Base-by-base conservation (phyloP, 371 early-diverging fungal species). In the Lichtheimia hyalospora region DNA sequence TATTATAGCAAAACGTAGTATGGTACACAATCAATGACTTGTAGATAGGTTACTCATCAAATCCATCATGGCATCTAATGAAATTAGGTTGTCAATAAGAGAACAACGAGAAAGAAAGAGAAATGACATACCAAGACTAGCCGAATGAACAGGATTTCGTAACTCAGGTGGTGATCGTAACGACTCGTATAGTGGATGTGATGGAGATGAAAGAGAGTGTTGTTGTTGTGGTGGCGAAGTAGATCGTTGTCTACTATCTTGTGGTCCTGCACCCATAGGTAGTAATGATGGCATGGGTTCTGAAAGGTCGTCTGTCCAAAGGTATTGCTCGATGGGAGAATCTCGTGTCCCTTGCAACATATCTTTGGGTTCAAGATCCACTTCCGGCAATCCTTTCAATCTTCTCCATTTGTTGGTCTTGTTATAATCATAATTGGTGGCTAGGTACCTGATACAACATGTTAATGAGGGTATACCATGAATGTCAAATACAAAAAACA, bases 391-490 rank as follows among this genome's bases (percentile, higher is more conserved):
- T 6, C 75, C 74, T 40, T 75, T 74, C 1, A 63, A 5, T 18
- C 63, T 49, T 53, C 76, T 61, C 81, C 81, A 81, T 6, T 58
- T 61, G 42, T 77, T 77, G 7, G 77, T 77, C 10, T 49, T 48
- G 13, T 41, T 61, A 0, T 70, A 21, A 57, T 81, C 81, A 48
- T 72, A 75, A 20, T 77, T 62, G 16, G 69, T 68, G 4, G 67
- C 56, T 3, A 83, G 49, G 62, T 72, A 76, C 67, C 83, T 80
- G 49, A 71, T 5, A n/a, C 12, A 18, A 6, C 15, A 12, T 3
- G 13, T 39, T 16, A 27, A n/a, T 16, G 27, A 15, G 2, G 18
- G 40, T n/a, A 39, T 24, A 15, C n/a, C n/a, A n/a, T n/a, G 5
- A 27, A 39, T 2, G 10, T 15, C n/a, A 34, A n/a, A 16, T 18